Conservation (phyloP, 345 rosid species). For the Dovyalis caffra region DNA sequence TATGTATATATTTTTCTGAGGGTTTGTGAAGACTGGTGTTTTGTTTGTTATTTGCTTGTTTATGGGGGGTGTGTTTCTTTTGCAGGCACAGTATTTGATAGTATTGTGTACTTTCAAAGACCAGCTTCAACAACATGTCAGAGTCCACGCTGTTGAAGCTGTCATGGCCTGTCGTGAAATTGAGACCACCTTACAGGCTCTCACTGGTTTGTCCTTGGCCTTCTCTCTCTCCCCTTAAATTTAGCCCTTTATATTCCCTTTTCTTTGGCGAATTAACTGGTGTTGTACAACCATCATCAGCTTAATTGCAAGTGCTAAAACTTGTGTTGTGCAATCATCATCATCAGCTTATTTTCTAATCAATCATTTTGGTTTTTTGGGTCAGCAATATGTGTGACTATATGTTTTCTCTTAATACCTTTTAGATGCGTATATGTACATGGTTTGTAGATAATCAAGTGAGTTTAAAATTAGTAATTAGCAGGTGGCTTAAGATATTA, state of each 20-base stretch:
- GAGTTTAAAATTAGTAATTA: no score
- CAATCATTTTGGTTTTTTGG: no score
- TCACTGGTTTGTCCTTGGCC: conserved; percentile 58
- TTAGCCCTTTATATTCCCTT: no score
- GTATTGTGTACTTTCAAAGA: conserved; percentile 93
- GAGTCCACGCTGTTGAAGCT: conserved; percentile 97
- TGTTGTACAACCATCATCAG: no score
- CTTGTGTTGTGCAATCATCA: no score
- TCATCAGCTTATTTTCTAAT: no score
- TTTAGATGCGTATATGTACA: no score
- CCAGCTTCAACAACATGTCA: conserved; percentile 96
- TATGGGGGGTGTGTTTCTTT: neutral
- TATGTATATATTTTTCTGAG: neutral
- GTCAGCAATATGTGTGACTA: no score
- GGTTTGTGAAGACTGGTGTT: neutral
- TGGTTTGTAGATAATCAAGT: no score
- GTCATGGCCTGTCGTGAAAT: conserved; percentile 99
- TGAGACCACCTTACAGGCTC: conserved; percentile 83
- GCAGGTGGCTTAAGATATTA: neutral
- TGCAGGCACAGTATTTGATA: conserved; percentile 87
- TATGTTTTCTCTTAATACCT: no score
- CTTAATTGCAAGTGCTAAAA: no score
- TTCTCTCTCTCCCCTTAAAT: neutral
- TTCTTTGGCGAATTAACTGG: no score
- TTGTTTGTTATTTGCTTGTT: neutral